phyloP scores from a whole-genome alignment of 2,329 filamentous ascomycete species.

The Parascedosporium putredinis region DNA sequence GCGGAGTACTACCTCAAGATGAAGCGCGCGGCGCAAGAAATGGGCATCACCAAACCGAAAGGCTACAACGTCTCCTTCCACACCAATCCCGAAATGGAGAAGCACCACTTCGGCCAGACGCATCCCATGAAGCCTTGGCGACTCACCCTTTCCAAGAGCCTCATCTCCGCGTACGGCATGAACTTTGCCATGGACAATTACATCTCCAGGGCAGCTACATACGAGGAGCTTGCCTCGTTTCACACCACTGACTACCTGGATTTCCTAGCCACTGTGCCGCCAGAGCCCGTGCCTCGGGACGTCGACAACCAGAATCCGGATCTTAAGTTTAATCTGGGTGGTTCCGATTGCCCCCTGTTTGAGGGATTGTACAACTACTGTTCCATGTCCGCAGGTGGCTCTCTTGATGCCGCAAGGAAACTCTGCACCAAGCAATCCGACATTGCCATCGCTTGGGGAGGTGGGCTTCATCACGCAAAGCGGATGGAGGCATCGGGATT shows the following conservation, averaged over 20 bases:
- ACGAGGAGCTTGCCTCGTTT: conserved; percentile 78
- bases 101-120: conserved; percentile 91
- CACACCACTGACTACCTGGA: conserved; percentile 86
- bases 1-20: conserved; percentile 47
- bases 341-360: conserved; percentile 92
- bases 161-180: conserved; percentile 91
- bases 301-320: conserved; percentile 54
- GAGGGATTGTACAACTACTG: conserved; percentile 94
- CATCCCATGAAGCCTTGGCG: conserved; percentile 99
- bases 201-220: conserved; percentile 70
- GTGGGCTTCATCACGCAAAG: conserved; percentile 92
- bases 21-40: conserved; percentile 43
- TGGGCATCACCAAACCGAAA: conserved; percentile 68
- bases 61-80: conserved; percentile 93
- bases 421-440: conserved; percentile 79
- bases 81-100: conserved; percentile 88
- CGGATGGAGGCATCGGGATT: conserved; percentile 90
- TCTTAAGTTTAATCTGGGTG: conserved; percentile 72
- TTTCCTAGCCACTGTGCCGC: conserved; percentile 65
- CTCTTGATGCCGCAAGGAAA: conserved; percentile 82
- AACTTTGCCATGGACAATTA: conserved; percentile 96
- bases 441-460: conserved; percentile 96
- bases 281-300: conserved; percentile 52
- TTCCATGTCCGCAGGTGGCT: conserved; percentile 83
- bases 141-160: conserved; percentile 84